Evolutionary conservation across 2,329 filamentous ascomycete genomes (phyloP).

Genomic region (Colletotrichum eremochloae): DNA sequence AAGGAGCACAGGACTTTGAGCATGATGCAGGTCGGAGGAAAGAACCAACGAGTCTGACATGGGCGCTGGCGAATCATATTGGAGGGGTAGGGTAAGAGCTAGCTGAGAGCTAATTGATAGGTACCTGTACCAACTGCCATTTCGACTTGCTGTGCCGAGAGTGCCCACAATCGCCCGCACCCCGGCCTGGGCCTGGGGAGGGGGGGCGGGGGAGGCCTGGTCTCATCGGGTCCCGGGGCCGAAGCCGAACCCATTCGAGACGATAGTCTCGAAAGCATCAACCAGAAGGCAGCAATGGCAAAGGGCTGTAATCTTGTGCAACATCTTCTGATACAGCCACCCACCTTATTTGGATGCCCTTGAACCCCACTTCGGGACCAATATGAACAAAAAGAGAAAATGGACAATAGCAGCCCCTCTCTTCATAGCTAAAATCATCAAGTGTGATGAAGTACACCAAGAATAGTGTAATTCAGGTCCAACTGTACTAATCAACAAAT

Average conservation of each 20-base stretch:
- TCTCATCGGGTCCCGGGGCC: slow-evolving; percentile 16
- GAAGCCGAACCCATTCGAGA: slow-evolving; percentile 8
- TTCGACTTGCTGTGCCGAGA: slow-evolving; percentile 1
- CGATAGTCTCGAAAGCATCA: slow-evolving; percentile 7
- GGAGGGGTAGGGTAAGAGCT: background rate
- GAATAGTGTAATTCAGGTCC: background rate
- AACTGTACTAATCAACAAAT: background rate
- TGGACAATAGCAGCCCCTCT: background rate
- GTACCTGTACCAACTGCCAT: background rate
- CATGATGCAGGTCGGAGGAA: slow-evolving; percentile 26
- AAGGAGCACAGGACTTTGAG: background rate
- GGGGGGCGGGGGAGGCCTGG: background rate
- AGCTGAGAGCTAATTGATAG: too few species aligned
- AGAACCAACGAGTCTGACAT: slow-evolving; percentile 35
- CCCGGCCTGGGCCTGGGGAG: background rate
- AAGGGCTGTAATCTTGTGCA: background rate
- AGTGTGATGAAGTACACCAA: slow-evolving; percentile 23
- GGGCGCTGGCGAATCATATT: background rate
- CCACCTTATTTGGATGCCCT: too few species aligned
- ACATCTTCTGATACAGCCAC: too few species aligned
- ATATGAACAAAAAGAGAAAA: background rate
- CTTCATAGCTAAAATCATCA: background rate
- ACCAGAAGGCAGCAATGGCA: background rate
- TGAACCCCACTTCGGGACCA: background rate
- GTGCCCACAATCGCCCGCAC: slow-evolving; percentile 32